Conservation (phyloP, 805 yeast species). For the Zygosaccharomyces rouxii region DNA sequence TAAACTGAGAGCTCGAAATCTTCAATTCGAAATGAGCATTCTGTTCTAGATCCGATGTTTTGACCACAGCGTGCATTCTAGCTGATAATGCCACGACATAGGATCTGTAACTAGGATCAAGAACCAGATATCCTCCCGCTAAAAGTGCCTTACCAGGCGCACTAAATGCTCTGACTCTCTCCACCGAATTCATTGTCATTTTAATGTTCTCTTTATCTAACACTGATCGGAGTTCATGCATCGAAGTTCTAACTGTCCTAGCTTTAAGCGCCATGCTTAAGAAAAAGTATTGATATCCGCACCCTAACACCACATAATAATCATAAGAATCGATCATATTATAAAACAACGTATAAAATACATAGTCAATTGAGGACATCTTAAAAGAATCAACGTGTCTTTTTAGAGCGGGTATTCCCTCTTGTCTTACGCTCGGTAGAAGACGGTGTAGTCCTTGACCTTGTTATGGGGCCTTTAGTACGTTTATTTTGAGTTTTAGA, state of each 20-base stretch:
- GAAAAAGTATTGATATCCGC: conserved; percentile 3
- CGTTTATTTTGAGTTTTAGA: background rate
- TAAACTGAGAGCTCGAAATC: conserved; percentile 74
- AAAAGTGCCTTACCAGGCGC: conserved; percentile 95
- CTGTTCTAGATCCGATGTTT: conserved; percentile 8
- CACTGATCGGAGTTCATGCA: background rate
- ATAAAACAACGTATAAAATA: background rate
- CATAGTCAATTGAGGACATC: background rate
- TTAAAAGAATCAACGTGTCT: background rate
- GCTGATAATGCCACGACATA: conserved; percentile 85
- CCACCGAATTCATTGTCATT: conserved; percentile 3
- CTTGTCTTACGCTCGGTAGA: background rate
- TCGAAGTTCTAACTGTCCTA: background rate
- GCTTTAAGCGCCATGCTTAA: background rate
- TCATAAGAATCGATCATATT: background rate
- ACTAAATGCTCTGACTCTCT: conserved; percentile 52
- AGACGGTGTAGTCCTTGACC: background rate
- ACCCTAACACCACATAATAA: background rate
- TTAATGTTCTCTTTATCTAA: background rate
- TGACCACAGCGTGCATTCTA: conserved; percentile 75
- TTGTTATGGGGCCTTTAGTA: background rate
- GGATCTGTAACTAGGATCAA: conserved; percentile 70
- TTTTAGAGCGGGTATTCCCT: background rate
- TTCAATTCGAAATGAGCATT: conserved; percentile 33
- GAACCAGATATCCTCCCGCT: conserved; percentile 92